phyloP scores from a whole-genome alignment of 352 stramenopile species.

The Thalassiosira pacifica region DNA sequence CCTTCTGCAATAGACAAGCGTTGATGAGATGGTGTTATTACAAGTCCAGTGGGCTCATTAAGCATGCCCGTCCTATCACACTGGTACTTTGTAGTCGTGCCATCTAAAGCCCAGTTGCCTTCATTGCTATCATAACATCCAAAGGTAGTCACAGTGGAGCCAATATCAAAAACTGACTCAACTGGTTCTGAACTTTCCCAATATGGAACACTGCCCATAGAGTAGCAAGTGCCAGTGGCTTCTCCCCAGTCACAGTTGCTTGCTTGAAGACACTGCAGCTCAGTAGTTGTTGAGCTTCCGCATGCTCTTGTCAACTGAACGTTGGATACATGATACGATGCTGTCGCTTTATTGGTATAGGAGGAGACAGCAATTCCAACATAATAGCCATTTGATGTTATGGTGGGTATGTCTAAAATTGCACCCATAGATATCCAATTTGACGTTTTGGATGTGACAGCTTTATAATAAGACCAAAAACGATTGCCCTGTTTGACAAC shows the following conservation, averaged over 20 bases:
- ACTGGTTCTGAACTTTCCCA: conserved; percentile 47
- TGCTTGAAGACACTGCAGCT: conserved; percentile 52
- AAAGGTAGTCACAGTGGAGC: conserved; percentile 45
- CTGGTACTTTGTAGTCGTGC: conserved; percentile 29
- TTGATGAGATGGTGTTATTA: conserved; percentile 46
- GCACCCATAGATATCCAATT: too few species aligned
- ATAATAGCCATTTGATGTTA: too few species aligned
- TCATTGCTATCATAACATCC: conserved; percentile 20
- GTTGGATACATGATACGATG: conserved; percentile 52
- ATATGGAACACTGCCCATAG: conserved; percentile 38
- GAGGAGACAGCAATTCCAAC: too few species aligned
- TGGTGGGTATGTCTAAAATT: too few species aligned
- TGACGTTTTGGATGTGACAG: too few species aligned
- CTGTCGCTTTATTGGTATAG: too few species aligned
- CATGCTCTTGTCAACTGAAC: conserved; percentile 48
- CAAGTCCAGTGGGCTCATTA: conserved; percentile 19
- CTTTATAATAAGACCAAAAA: too few species aligned
- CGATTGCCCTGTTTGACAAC: too few species aligned
- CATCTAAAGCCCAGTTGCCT: conserved; percentile 22
- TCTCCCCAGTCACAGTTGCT: conserved; percentile 59
- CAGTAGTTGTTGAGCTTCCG: conserved; percentile 34
- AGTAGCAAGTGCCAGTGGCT: conserved; percentile 48
- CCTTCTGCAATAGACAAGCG: conserved; percentile 37
- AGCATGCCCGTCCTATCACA: conserved; percentile 1
- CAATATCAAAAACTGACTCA: conserved; percentile 41